Conservation (phyloP, 2,329 filamentous ascomycete genomes). For the Emydomyces testavorans region DNA sequence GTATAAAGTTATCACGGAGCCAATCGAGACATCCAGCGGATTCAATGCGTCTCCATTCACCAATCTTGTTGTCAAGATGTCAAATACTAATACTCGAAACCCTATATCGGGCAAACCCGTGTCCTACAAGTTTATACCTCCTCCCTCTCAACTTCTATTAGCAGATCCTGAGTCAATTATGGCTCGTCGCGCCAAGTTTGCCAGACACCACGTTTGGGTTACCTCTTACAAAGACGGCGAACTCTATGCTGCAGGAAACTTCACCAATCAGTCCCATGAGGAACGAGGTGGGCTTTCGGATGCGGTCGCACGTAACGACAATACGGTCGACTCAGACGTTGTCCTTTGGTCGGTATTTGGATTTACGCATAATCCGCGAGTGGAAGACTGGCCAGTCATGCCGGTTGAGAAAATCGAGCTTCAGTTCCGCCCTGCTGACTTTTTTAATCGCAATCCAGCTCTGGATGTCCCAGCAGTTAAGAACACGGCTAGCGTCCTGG, state of each 20-base stretch:
- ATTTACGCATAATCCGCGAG: constrained; percentile 42
- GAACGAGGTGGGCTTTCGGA: constrained; percentile 38
- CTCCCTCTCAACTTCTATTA: constrained; percentile 39
- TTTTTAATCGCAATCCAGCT: constrained; percentile 40
- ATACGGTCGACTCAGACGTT: constrained; percentile 36
- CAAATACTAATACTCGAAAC: constrained; percentile 37
- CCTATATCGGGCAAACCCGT: constrained; percentile 34
- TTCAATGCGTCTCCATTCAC: constrained; percentile 43
- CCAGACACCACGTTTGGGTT: constrained; percentile 42
- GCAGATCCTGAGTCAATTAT: constrained; percentile 37
- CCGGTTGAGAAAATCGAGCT: constrained; percentile 40
- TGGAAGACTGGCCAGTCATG: constrained; percentile 42
- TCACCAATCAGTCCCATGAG: constrained; percentile 36
- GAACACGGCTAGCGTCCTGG: constrained; percentile 20
- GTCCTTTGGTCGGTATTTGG: constrained; percentile 43
- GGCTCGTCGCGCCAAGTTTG: constrained; percentile 38
- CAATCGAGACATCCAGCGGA: constrained; percentile 38
- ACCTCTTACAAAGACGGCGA: constrained; percentile 42
- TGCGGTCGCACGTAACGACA: constrained; percentile 34
- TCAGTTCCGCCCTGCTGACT: constrained; percentile 38
- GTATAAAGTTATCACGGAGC: constrained; percentile 44
- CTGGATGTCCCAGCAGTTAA: constrained; percentile 37
- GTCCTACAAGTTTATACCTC: constrained; percentile 40
- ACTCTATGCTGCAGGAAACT: constrained; percentile 39
- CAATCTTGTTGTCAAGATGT: constrained; percentile 40